These are phyloP conservation scores for Mrakia frigida DNA, from an alignment of 768 basidiomycete species.

Conservation along the genomic window DNA sequence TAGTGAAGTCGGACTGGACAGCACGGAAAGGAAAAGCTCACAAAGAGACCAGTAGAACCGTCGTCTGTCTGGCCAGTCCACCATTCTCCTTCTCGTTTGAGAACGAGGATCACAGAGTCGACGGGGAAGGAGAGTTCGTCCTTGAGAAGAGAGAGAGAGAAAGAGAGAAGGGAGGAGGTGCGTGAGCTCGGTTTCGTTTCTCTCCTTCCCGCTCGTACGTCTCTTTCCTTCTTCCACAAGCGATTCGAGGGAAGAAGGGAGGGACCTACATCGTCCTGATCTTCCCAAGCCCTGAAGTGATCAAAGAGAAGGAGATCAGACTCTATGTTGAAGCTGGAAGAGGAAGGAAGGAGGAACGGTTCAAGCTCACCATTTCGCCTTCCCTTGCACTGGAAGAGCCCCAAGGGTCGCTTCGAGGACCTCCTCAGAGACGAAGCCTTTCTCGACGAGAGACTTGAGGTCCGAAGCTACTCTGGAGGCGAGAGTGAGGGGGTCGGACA, in stretches of 20 bases:
- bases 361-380: background rate
- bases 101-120: background rate
- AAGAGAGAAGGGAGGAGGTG: background rate
- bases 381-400: background rate
- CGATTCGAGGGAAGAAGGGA: background rate
- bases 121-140: conserved; percentile 4
- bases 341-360: background rate
- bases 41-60: background rate
- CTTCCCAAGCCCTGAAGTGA: background rate
- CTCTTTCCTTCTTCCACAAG: too few relatives aligned
- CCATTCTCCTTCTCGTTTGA: conserved; percentile 1
- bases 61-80: background rate
- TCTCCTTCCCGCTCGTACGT: background rate
- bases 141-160: background rate
- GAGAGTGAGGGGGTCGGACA: conserved; percentile 6
- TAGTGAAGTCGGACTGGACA: background rate
- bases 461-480: background rate
- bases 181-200: background rate
- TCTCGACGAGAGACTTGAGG: background rate
- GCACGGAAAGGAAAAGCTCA: background rate
- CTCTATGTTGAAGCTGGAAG: background rate
- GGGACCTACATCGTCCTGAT: background rate
- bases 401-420: background rate
- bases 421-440: background rate
- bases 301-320: background rate